Conservation (phyloP, 306 rosid genomes). For the Cercis canadensis region DNA sequence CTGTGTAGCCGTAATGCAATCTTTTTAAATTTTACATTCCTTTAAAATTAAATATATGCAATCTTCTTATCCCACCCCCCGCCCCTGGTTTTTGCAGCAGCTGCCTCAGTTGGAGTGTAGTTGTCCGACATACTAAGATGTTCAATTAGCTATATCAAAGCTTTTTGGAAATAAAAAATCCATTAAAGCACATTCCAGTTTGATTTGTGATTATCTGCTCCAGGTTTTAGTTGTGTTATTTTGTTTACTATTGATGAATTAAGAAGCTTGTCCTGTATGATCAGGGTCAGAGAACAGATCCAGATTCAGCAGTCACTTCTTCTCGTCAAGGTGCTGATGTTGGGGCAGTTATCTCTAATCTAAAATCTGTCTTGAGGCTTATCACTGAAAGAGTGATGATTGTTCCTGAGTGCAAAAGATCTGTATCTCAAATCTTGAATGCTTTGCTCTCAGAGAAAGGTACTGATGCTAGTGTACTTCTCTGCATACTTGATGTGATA, state of each 20-base stretch:
- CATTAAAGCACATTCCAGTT: neutral
- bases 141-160: neutral
- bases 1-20: too few species aligned
- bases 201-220: conserved; percentile 13
- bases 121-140: conserved; percentile 5
- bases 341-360: conserved; percentile 81
- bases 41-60: too few species aligned
- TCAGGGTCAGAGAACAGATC: conserved; percentile 87
- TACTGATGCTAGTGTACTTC: conserved; percentile 91
- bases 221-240: too few species aligned
- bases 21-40: too few species aligned
- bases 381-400: conserved; percentile 91
- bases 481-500: conserved; percentile 95
- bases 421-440: conserved; percentile 85
- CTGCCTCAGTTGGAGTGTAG: neutral
- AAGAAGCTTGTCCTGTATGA: conserved; percentile 35
- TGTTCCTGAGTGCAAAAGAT: conserved; percentile 85
- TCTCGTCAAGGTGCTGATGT: conserved; percentile 88
- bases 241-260: conserved; percentile 15
- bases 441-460: conserved; percentile 90
- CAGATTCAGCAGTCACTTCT: conserved; percentile 90
- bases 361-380: conserved; percentile 85
- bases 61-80: neutral
- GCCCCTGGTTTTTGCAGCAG: neutral
- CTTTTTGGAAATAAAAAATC: neutral